Percentiles rank a stretch among this genome's conserved stretches.
Conservation (phyloP, 179 eudicot genomes). For the Silene noctiflora region DNA sequence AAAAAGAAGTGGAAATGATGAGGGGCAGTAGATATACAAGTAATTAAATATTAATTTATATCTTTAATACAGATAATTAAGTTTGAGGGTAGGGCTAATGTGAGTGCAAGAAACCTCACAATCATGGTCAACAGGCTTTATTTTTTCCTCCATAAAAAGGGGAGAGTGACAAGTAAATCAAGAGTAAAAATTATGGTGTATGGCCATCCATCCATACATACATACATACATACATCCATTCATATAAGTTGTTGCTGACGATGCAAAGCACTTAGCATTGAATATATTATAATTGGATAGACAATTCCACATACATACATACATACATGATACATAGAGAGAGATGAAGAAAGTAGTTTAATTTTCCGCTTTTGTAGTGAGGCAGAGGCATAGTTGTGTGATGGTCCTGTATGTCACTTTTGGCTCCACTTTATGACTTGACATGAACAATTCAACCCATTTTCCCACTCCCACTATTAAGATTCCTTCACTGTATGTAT, state of each 20-base stretch:
- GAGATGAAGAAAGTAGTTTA: no score
- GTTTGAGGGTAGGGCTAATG: slow-evolving; percentile 33
- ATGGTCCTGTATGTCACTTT: slow-evolving; percentile 38
- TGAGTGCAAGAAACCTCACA: slow-evolving; percentile 34
- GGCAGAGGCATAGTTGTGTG: no score
- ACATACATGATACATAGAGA: no score
- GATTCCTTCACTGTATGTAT: slow-evolving; percentile 35
- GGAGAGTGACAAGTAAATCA: slow-evolving; percentile 20
- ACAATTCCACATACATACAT: no score
- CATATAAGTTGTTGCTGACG: slow-evolving; percentile 42
- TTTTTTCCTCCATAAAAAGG: slow-evolving; percentile 56
- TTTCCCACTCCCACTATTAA: slow-evolving; percentile 23
- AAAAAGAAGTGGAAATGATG: slow-evolving; percentile 58
- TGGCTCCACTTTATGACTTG: slow-evolving; percentile 30
- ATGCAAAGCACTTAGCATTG: slow-evolving; percentile 51
- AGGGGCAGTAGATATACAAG: background rate
- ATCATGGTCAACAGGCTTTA: slow-evolving; percentile 56
- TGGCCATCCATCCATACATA: background rate
- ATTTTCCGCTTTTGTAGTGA: no score
- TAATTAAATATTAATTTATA: slow-evolving; percentile 22
- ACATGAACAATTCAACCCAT: slow-evolving; percentile 37
- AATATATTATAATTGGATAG: background rate
- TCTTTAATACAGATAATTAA: slow-evolving; percentile 25
- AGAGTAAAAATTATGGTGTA: slow-evolving; percentile 1
- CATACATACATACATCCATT: background rate